phyloP scores from a whole-genome alignment of 176 grass and related monocot species.

The Cocos nucifera region DNA sequence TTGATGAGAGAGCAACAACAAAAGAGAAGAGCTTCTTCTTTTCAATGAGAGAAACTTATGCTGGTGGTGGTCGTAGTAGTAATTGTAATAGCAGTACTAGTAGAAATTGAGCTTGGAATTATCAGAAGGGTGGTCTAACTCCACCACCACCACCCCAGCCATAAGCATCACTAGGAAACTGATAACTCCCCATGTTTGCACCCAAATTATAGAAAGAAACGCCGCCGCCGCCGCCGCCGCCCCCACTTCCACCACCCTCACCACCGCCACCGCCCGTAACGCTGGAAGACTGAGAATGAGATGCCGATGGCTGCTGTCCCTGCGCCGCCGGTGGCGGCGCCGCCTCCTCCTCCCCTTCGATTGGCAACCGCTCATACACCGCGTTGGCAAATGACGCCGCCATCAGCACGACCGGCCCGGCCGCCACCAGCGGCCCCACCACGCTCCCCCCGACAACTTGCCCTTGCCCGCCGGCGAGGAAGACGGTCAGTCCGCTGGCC shows the following conservation, averaged over 20 bases:
- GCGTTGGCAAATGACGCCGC: conserved; percentile 81
- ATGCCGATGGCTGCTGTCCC: conserved; percentile 59
- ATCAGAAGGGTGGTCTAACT: conserved; percentile 65
- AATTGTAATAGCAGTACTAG: background rate
- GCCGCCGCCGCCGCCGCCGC: conserved; percentile 12
- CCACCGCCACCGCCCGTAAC: conserved; percentile 60
- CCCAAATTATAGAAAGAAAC: conserved; percentile 86
- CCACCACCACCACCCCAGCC: conserved; percentile 42
- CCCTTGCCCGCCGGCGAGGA: conserved; percentile 74
- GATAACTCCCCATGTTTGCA: conserved; percentile 57
- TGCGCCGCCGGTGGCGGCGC: conserved; percentile 20
- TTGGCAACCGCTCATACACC: conserved; percentile 83
- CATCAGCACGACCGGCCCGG: conserved; percentile 87
- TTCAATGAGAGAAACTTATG: too few relatives aligned
- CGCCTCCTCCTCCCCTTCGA: conserved; percentile 61
- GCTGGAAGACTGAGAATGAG: conserved; percentile 47
- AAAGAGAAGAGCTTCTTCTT: too few relatives aligned
- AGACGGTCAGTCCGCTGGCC: conserved; percentile 70
- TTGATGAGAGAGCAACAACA: too few relatives aligned
- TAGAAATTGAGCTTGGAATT: conserved; percentile 1
- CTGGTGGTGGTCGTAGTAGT: background rate
- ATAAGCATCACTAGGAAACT: conserved; percentile 45
- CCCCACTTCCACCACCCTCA: conserved; percentile 38
- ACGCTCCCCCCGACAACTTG: conserved; percentile 93
- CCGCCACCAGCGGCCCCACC: conserved; percentile 56